Base-by-base conservation (phyloP, 768 basidiomycete species). In the Boletellus ananas region DNA sequence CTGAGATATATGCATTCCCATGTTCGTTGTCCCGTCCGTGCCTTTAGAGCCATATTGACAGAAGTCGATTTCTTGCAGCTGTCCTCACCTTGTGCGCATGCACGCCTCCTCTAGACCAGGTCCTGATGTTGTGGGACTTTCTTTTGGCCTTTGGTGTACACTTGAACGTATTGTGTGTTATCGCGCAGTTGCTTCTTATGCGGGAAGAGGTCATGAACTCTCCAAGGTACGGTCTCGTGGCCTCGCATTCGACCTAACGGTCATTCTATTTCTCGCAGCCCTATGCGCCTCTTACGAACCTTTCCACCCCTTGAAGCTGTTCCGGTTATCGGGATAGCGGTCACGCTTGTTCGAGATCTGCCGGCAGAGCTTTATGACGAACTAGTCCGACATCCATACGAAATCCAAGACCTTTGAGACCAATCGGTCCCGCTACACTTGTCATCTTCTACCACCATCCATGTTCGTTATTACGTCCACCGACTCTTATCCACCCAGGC, bases 1-100 rank as follows among this genome's bases (percentile, higher is more conserved):
- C 96, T 4, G 94, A 98, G 67, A 81, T 99, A 21, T 98, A 98
- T 66, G 96, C 95, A 3, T 99, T 99, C 64, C 92, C 96, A 39
- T 96, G 94, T 93, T 62, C 51, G 88, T 78, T 21, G 34, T 43
- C 33, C 27, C 43, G 27, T 4, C 40, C 13, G 14, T 49, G 20
- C 20, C 40, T 45, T 29, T 46, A 2, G 43, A 48, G 8, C 27
- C 34, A 47, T 29, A 25, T 43, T 10, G 16, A 54, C 23, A 18
- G 25, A 34, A 47, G 54, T 13, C 54, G 31, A 31, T 31, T 37
- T 34, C 34, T 29, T 34, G 10, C 27, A 95, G 94, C 96, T 53
- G 83, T 97, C 34, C 76, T 99, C 52, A 99, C 96, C 0, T 71
- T 98, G 31, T 98, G 94, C 66, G 96, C 95, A 6, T 94, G 94